phyloP scores from a whole-genome alignment of 768 basidiomycete species.

The Daedalea quercina region DNA sequence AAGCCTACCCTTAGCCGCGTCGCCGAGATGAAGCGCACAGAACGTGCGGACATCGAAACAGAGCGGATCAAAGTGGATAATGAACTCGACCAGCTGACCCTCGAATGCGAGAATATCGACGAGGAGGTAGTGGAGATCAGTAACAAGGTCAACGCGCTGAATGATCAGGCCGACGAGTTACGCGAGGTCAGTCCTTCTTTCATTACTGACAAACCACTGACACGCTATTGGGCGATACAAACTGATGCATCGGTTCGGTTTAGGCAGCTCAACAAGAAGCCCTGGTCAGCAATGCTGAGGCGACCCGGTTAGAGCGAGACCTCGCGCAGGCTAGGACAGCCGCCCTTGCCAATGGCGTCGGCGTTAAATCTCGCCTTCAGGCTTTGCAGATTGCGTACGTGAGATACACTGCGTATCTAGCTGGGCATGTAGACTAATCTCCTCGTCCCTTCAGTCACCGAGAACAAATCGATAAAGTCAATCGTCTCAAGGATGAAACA shows the following conservation, averaged over 20 bases:
- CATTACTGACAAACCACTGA: not conserved
- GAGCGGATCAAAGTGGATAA: constrained; percentile 78
- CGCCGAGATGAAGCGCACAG: constrained; percentile 65
- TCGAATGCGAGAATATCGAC: constrained; percentile 76
- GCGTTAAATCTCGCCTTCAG: constrained; percentile 72
- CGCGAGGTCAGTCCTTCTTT: constrained; percentile 55
- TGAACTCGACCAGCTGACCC: constrained; percentile 68
- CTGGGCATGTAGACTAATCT: not conserved
- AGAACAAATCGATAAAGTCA: constrained; percentile 73
- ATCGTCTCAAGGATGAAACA: constrained; percentile 71
- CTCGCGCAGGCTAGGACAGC: constrained; percentile 69
- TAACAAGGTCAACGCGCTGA: constrained; percentile 62
- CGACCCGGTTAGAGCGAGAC: constrained; percentile 61
- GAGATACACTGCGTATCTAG: not conserved
- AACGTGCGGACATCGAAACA: constrained; percentile 65
- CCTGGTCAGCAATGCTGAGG: constrained; percentile 57
- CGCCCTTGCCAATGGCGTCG: constrained; percentile 75
- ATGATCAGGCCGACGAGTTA: constrained; percentile 73
- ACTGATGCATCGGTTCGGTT: not conserved
- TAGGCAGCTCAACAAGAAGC: constrained; percentile 79
- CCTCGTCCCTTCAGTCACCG: constrained; percentile 49
- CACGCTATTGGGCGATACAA: not conserved
- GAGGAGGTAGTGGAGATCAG: constrained; percentile 71
- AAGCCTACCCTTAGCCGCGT: constrained; percentile 71
- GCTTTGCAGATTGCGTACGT: constrained; percentile 71